Percentiles rank a stretch among this genome's conserved stretches.
Evolutionary conservation across 148 eudicot species (phyloP).

Genomic region (Oxyria digyna): DNA sequence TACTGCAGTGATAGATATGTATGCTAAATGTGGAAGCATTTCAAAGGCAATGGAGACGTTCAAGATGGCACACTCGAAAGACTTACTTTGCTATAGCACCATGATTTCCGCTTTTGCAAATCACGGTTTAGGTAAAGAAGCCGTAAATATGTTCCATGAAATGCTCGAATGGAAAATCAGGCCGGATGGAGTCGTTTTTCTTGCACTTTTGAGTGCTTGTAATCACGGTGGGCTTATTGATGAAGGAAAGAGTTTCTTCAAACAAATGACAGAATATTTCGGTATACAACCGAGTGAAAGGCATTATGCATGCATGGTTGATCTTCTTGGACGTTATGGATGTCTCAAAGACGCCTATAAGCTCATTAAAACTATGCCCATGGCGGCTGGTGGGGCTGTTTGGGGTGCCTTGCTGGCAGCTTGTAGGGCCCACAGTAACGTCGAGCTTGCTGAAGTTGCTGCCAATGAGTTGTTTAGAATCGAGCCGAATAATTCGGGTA

Average conservation of each 20-base stretch:
- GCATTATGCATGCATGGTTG: constrained; percentile 75
- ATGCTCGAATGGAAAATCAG: constrained; percentile 34
- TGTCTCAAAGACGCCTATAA: constrained; percentile 52
- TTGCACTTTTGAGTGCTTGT: constrained; percentile 48
- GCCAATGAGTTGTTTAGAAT: constrained; percentile 41
- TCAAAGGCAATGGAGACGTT: constrained; percentile 37
- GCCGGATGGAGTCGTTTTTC: constrained; percentile 46
- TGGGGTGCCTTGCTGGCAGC: constrained; percentile 64
- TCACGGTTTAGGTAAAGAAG: constrained; percentile 41
- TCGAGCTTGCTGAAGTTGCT: constrained; percentile 45
- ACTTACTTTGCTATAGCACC: constrained; percentile 51
- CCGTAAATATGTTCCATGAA: constrained; percentile 39
- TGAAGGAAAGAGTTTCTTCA: constrained; percentile 39
- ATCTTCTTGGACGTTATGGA: constrained; percentile 60
- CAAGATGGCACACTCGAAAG: constrained; percentile 35
- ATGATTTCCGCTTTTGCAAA: constrained; percentile 51
- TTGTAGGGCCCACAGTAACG: constrained; percentile 33
- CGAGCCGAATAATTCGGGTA: constrained; percentile 67
- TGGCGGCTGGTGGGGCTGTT: constrained; percentile 49
- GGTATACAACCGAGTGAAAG: constrained; percentile 36
- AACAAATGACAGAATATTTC: constrained; percentile 27
- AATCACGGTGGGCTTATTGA: constrained; percentile 39
- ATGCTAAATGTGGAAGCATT: constrained; percentile 50
- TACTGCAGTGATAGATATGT: constrained; percentile 42
- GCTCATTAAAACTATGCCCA: constrained; percentile 41